Evolutionary conservation across 1,284 basidiomycete species (phyloP), one percentile per base, ranked within the genome.

Genomic region (Inonotus hispidus): DNA sequence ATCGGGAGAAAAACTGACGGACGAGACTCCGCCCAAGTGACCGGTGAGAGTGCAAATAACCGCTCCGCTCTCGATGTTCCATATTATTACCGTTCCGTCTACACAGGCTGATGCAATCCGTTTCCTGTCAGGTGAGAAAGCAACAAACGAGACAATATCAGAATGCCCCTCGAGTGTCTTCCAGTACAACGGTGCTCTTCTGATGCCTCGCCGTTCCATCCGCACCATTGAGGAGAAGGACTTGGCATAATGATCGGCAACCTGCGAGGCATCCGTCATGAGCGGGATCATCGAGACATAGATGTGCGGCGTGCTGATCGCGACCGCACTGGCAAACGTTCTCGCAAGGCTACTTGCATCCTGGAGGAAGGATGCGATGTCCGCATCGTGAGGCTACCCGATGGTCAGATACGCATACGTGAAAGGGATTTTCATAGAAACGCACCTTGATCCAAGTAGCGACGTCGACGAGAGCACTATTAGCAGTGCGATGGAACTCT

Each of bases 211-310:
- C 11, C 46, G 46, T 13, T 47, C 21, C 7, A 47, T 6, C 46
- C 14, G 21, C 8, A 47, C 23, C 21, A 47, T 13, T 4, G 46
- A 21, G 14, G 19, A 11, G 4, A 27, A n/a, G 38, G 1, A 39
- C 23, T 47, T 47, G n/a, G 32, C 13, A 39, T 60, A 60, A 23
- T 41, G 41, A 29, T 23, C 29, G 13, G 53, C 14, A 21, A 60
- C 13, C 10, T 14, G 37, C 8, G 59, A 60, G 21, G 32, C 53
- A 61, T 58, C 8, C 16, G 63, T 65, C 35, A 65, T 47, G 54
- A 68, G 66, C 1, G 60, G 60, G n/a, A 69, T 21, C 19, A 65
- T 65, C 27, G 67, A 69, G 16, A 69, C 13, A 61, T 69, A 68
- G 16, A 69, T 68, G 53, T 69, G 68, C 8, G 68, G 68, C 5